Evolutionary conservation across 176 grass and related monocot genomes (phyloP), one percentile per base, ranked within the genome.

Genomic region (Ensete glaucum): DNA sequence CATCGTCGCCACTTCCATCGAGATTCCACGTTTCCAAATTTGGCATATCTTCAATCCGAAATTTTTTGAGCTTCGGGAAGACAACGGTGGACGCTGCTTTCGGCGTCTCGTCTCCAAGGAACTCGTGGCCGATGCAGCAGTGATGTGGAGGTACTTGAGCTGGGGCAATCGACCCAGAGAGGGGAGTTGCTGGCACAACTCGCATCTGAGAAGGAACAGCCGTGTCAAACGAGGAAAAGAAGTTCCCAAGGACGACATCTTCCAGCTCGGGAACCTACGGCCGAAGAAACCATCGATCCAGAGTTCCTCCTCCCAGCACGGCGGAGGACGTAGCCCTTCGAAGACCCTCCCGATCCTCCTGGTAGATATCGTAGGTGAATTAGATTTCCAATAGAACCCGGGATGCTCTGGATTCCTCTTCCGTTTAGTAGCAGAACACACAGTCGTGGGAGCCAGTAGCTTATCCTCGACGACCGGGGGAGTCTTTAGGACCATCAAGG

Each of bases 251-350:
- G 65, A 43, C 65, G 65, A 43, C 65, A 67, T 67, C 16, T 91
- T 56, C 92, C 92, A 89, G 71, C 50, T 81, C 4, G 86, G 88
- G 57, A 86, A 91, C 67, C 75, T 76, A 71, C 73, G 72, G 15
- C 86, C 92, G 62, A 85, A 87, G 74, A 83, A 89, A 29, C 85
- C 85, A 54, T 8, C 50, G 73, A 91, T 86, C 81, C 81, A 85
- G 52, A 91, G 84, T 10, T 77, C 84, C 65, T 89, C 82, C 10
- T 91, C 82, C 10, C 91, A 78, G 54, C 79, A 82, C 59, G 73
- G 67, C 73, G 84, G 86, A 16, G 88, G 92, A 34, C 85, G 78
- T 50, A 87, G 56, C 79, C 88, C 85, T 52, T 84, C 75, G 1
- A 88, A 82, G 60, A 91, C 73, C 63, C 54, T 83, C 76, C 91